Evolutionary conservation across 257 asterid species (phyloP), one percentile per base, ranked within the genome.

Genomic region (Solanum dulcamara): DNA sequence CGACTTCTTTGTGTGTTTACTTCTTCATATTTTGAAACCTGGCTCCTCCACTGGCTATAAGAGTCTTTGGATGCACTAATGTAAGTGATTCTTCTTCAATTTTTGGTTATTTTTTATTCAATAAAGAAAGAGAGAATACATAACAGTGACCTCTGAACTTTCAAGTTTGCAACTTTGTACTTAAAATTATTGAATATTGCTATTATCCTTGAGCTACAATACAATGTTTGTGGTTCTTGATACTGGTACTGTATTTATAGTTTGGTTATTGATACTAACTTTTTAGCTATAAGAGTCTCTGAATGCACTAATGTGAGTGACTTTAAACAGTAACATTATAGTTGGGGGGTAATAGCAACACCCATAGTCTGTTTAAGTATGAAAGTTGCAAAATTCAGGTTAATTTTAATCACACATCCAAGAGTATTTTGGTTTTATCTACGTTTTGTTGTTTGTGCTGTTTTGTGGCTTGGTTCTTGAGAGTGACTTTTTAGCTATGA

Each of bases 361-460:
- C 12, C 24, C n/a, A 0, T 66, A 15, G 42, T 24, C 32, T n/a
- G 32, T 66, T 30, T 15, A 66, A 66, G 13, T 66, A 66, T 66
- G 75, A 32, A 32, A 32, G 75, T 30, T 15, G 24, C 42, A 68
- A 90, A 90, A 88, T 85, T 91, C 83, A 95, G 97, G 98, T 95
- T 88, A 14, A 66, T 22, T 83, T 62, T 59, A 4, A 28, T 50
- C 55, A 64, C 48, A 17, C 7, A 55, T 66, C n/a, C 4, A 28
- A 15, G 4, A n/a, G 77, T 14, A 15, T 59, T 62, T 7, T 46
- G 5, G 20, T 42, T 42, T 75, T 75, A 32, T 59, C 33, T 33
- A 17, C 5, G n/a, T 77, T 81, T 83, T 66, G n/a, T 30, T 64
- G 38, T 64, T 64, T 26, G 35, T 59, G 67, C 17, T 68, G 57